Conservation (phyloP, 805 yeast species). For the Saccharomycopsis olivae region DNA sequence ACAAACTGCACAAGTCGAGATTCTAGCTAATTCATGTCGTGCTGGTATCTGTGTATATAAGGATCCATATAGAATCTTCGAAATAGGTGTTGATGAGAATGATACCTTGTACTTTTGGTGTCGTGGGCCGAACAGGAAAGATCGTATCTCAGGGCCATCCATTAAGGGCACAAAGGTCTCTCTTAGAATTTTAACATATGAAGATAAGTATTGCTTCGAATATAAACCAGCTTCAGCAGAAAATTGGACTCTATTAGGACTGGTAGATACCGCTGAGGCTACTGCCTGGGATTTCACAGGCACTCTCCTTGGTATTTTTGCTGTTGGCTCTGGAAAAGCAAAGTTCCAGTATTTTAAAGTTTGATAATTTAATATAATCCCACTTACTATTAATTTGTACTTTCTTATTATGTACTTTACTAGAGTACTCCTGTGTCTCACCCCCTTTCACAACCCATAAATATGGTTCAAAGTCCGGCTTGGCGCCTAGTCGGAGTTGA, state of each 20-base stretch:
- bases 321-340: no score
- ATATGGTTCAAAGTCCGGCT: no score
- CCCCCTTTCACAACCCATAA: no score
- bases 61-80: slow-evolving; percentile 7
- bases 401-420: no score
- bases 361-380: no score
- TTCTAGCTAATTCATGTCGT: neutral
- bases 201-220: slow-evolving; percentile 1
- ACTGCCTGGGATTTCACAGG: slow-evolving; percentile 18
- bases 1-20: neutral
- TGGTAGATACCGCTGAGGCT: slow-evolving; percentile 3
- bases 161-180: neutral
- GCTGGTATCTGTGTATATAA: slow-evolving; percentile 12
- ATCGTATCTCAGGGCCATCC: neutral
- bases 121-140: neutral
- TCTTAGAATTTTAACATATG: slow-evolving; percentile 4
- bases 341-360: no score
- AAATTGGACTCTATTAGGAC: slow-evolving; percentile 7
- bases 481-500: no score
- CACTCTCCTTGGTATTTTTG: slow-evolving; percentile 9
- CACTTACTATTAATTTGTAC: no score
- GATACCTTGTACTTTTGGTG: neutral
- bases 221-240: no score
- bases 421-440: no score
- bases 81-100: slow-evolving; percentile 3